Evolutionary conservation across 1,284 basidiomycete species (phyloP).

Genomic region (Pascua guehoae): DNA sequence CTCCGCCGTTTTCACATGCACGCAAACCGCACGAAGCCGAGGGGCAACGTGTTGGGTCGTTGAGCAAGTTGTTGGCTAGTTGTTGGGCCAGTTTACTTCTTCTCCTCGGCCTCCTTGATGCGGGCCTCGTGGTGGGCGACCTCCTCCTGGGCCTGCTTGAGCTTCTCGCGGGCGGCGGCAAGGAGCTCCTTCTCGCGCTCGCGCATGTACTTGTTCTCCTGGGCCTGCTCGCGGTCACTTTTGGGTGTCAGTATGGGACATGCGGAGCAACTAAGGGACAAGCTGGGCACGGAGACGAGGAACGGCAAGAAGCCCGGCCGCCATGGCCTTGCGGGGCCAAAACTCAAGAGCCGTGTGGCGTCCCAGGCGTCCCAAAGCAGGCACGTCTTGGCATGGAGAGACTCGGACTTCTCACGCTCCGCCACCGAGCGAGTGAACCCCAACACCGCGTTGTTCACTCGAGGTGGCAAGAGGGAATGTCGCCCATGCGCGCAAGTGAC

Average conservation of each 20-base stretch:
- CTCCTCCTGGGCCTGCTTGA: constrained; percentile 37
- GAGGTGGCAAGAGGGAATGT: too few species aligned
- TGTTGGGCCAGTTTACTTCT: background rate
- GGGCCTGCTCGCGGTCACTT: constrained; percentile 45
- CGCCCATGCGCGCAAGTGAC: too few species aligned
- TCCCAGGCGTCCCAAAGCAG: too few species aligned
- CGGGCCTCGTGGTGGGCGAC: background rate
- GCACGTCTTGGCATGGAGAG: too few species aligned
- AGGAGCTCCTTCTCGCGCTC: constrained; percentile 32
- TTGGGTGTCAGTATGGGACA: constrained; percentile 2
- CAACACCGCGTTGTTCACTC: too few species aligned
- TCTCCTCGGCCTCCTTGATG: constrained; percentile 3
- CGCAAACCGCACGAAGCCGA: too few species aligned
- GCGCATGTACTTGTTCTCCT: constrained; percentile 46
- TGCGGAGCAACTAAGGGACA: background rate
- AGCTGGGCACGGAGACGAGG: background rate
- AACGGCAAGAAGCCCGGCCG: background rate
- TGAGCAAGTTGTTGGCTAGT: too few species aligned
- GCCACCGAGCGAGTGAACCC: too few species aligned
- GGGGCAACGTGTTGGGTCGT: too few species aligned
- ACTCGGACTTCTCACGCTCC: too few species aligned
- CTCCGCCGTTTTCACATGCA: too few species aligned
- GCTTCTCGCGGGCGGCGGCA: constrained; percentile 29
- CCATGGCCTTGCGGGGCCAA: background rate
- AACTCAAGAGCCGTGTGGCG: too few species aligned